Base-by-base conservation (phyloP, 306 rosid genomes). In the Prinsepia uniflora region DNA sequence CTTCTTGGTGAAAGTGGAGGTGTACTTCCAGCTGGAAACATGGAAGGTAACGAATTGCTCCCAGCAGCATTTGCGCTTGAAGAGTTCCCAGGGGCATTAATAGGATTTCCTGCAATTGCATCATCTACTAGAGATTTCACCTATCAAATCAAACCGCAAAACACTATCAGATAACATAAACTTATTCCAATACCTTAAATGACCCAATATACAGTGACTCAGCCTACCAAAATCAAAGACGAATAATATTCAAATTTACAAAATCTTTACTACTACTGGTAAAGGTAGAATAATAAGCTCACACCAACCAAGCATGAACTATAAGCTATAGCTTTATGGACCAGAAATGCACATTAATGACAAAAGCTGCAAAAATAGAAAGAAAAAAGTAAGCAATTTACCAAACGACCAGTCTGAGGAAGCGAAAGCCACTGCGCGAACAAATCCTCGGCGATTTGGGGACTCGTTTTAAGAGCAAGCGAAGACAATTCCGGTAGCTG, bases 1-100 rank as follows among this genome's bases (percentile, higher is more conserved):
- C 96, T 90, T 83, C 91, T 89, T 0, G 96, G 96, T 44, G 96
- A 90, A 73, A 90, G 91, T 45, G 96, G 96, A 4, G 96, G 96
- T 40, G 96, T 74, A 80, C 83, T 87, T 41, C 83, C 96, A 24
- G 86, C 83, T 54, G 86, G 79, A 81, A 90, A 90, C 84, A 85
- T 77, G 78, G 90, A 87, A 12, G 96, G 90, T 64, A 82, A 54
- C 0, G 76, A 69, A 68, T 80, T 81, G 82, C 78, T 75, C 66
- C 84, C 80, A 22, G 80, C 41, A 7, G 84, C 73, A 77, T 82
- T 85, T 55, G 79, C 46, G 74, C 67, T 74, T 34, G 72, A 50
- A 19, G 85, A 72, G 83, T 68, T 90, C 71, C 83, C 90, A 71
- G 57, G 64, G 30, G 84, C 79, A 72, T 68, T 72, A 20, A 74